Conservation (phyloP, 1,139 yeast genomes). For the Hyphopichia fennica region DNA sequence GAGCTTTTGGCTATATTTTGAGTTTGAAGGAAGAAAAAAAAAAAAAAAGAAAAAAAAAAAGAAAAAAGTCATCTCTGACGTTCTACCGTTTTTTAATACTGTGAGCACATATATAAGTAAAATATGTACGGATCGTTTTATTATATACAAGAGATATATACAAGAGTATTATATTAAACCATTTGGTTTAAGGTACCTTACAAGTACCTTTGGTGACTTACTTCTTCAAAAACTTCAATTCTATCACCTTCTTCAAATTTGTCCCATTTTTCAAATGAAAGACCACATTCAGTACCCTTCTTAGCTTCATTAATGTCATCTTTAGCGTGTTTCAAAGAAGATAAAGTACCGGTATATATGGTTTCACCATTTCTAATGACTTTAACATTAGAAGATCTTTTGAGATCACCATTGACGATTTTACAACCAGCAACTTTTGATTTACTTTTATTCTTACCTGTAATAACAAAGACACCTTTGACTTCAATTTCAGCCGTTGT, state of each 20-base stretch:
- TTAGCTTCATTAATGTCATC: constrained; percentile 77
- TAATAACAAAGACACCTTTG: constrained; percentile 70
- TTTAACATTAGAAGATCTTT: constrained; percentile 59
- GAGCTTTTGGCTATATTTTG: neutral
- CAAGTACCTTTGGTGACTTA: constrained; percentile 66
- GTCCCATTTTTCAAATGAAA: constrained; percentile 71
- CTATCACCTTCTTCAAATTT: constrained; percentile 74
- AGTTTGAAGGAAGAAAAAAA: neutral
- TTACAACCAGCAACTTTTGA: constrained; percentile 85
- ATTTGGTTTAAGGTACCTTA: no score
- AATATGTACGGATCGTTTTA: neutral
- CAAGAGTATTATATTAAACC: neutral
- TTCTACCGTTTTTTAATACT: neutral
- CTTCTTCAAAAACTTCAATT: constrained; percentile 72
- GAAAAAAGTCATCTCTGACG: neutral
- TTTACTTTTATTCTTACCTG: constrained; percentile 47
- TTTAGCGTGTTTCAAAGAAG: constrained; percentile 78
- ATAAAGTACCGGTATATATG: constrained; percentile 67
- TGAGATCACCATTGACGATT: constrained; percentile 68
- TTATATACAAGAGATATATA: neutral
- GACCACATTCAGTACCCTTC: constrained; percentile 90
- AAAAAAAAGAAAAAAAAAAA: no score
- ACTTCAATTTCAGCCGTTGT: constrained; percentile 69
- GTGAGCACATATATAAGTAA: neutral
- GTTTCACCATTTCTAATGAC: constrained; percentile 57